These are phyloP conservation scores for Phytopythium sindhum DNA, from an alignment of 352 stramenopile species.

Conservation along the genomic window DNA sequence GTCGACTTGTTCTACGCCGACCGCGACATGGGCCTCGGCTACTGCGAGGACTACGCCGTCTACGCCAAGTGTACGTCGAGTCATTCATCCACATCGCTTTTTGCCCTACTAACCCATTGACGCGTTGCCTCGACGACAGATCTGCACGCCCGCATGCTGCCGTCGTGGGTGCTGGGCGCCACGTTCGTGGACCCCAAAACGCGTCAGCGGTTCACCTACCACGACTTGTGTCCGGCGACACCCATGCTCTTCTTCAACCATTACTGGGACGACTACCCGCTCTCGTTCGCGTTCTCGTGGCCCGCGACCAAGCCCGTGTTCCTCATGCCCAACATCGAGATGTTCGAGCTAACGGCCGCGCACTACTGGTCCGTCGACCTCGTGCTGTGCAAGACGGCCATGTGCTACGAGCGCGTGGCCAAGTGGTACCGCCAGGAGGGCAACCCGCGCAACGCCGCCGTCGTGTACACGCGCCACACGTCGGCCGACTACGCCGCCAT, in stretches of 20 bases:
- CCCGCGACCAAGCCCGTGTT: constrained; percentile 37
- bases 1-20: constrained; percentile 64
- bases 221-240: constrained; percentile 52
- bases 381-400: constrained; percentile 52
- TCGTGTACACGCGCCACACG: constrained; percentile 46
- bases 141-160: constrained; percentile 41
- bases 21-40: constrained; percentile 46
- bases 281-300: constrained; percentile 19
- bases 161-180: constrained; percentile 38
- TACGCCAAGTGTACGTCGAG: constrained; percentile 20
- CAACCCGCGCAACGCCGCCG: constrained; percentile 34
- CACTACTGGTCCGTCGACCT: constrained; percentile 46
- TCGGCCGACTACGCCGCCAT: constrained; percentile 28
- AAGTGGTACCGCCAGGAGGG: constrained; percentile 52
- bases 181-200: constrained; percentile 27
- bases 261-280: constrained; percentile 36
- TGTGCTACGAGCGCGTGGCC: constrained; percentile 34
- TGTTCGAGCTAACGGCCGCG: constrained; percentile 40
- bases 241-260: constrained; percentile 60
- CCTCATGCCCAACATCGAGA: constrained; percentile 53
- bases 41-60: constrained; percentile 65
- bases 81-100: not conserved
- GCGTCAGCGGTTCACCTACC: constrained; percentile 31
- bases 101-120: too few relatives aligned
- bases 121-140: constrained; percentile 12